phyloP scores from a whole-genome alignment of 2,329 filamentous ascomycete species.

The Fusarium pininemorale region DNA sequence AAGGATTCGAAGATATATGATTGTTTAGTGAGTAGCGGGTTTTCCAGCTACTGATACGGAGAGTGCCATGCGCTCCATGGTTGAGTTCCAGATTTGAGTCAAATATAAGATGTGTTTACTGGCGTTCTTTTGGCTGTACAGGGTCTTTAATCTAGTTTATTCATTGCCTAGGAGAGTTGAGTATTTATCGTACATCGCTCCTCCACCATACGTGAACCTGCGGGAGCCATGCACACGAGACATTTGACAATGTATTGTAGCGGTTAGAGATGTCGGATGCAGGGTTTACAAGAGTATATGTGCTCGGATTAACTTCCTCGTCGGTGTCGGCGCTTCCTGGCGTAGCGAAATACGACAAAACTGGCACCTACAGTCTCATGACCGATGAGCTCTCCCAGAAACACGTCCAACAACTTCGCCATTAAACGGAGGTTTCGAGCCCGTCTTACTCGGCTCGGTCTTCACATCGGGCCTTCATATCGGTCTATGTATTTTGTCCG shows the following conservation, averaged over 20 bases:
- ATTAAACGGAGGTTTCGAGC: neutral
- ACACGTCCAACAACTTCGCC: neutral
- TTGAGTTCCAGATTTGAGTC: no score
- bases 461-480: neutral
- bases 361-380: no score
- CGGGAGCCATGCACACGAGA: neutral
- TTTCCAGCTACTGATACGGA: neutral
- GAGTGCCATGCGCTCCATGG: neutral
- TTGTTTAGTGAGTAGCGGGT: no score
- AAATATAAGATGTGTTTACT: no score
- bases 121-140: no score
- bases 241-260: neutral
- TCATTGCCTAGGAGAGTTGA: no score
- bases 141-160: no score
- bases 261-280: no score
- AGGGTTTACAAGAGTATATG: neutral
- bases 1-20: neutral
- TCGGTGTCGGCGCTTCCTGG: neutral
- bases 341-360: neutral
- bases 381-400: no score
- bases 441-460: neutral
- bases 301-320: neutral
- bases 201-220: neutral
- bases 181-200: neutral
- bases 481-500: neutral